Evolutionary conservation across 1,284 basidiomycete species (phyloP).

Genomic region (Xerocomus tenax): DNA sequence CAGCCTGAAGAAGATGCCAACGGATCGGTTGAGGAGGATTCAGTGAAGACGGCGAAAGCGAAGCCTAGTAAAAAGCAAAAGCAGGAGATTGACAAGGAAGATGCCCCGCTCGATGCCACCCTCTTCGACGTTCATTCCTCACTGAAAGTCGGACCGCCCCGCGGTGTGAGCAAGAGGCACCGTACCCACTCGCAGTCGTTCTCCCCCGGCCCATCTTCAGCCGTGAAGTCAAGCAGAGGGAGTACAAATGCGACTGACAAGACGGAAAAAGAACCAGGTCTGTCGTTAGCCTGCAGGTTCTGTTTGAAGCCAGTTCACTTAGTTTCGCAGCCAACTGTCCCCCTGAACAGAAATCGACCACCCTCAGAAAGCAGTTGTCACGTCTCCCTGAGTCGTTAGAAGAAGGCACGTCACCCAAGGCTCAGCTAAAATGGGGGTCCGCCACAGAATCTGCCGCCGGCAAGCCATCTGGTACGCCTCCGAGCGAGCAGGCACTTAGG

Average conservation of each 20-base stretch:
- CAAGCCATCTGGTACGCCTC: no score
- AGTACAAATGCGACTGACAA: not conserved
- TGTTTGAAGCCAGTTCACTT: no score
- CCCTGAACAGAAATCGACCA: no score
- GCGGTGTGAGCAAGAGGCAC: not conserved
- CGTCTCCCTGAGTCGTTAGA: not conserved
- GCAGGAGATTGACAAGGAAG: not conserved
- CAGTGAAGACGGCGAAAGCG: not conserved
- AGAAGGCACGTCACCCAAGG: not conserved
- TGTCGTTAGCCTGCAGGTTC: no score
- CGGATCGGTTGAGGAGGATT: not conserved
- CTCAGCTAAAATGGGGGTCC: not conserved
- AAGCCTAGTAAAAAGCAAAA: not conserved
- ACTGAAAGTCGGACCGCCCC: not conserved
- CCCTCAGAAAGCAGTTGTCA: no score
- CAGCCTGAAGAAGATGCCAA: not conserved
- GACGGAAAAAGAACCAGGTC: not conserved
- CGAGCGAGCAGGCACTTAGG: not conserved
- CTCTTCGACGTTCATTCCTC: not conserved
- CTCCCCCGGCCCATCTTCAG: not conserved
- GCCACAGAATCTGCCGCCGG: not conserved
- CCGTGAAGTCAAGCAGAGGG: not conserved
- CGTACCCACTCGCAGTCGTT: not conserved
- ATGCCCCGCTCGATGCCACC: not conserved
- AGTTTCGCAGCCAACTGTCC: no score